Evolutionary conservation across 805 yeast species (phyloP).

Genomic region (Nakazawaea ernobii): DNA sequence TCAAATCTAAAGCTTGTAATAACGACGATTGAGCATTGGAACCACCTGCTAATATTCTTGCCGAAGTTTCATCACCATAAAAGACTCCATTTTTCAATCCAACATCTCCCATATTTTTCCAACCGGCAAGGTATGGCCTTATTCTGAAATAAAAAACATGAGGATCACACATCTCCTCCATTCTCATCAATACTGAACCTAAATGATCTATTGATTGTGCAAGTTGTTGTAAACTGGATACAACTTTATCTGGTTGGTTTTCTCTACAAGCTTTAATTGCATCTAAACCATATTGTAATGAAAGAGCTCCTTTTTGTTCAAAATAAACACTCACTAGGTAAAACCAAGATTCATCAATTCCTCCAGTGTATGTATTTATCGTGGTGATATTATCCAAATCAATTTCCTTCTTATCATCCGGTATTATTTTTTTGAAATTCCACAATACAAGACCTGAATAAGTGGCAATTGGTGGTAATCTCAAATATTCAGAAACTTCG

Average conservation of each 20-base stretch:
- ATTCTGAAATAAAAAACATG: constrained; percentile 82
- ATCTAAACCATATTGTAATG: constrained; percentile 60
- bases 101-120: constrained; percentile 85
- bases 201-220: constrained; percentile 74
- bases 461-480: constrained; percentile 82
- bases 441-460: constrained; percentile 85
- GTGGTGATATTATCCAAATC: constrained; percentile 71
- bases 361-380: constrained; percentile 81
- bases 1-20: constrained; percentile 78
- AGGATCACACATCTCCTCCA: constrained; percentile 95
- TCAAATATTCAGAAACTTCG: constrained; percentile 48
- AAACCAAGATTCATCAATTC: constrained; percentile 91
- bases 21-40: constrained; percentile 91
- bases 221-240: constrained; percentile 46
- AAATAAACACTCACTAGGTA: constrained; percentile 83
- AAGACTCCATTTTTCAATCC: constrained; percentile 74
- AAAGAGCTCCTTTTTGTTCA: constrained; percentile 74
- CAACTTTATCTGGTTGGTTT: constrained; percentile 35
- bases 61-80: constrained; percentile 61
- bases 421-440: constrained; percentile 70
- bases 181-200: constrained; percentile 66
- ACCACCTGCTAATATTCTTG: constrained; percentile 73
- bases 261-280: constrained; percentile 54
- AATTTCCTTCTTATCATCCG: constrained; percentile 31
- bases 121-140: constrained; percentile 89